phyloP scores from a whole-genome alignment of 2,329 filamentous ascomycete genomes.

The Ophiosphaerella korrae region DNA sequence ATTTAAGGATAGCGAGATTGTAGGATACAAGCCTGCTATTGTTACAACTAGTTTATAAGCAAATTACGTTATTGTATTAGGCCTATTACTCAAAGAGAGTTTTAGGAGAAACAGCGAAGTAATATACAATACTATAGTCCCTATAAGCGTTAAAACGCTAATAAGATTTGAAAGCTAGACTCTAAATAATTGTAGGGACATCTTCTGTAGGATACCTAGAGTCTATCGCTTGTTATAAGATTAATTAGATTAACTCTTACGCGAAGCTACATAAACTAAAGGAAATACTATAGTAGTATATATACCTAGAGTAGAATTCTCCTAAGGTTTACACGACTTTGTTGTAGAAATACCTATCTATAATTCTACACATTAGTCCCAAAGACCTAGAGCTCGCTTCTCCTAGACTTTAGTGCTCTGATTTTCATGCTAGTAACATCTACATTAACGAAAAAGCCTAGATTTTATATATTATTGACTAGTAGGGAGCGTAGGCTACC shows the following conservation, averaged over 20 bases:
- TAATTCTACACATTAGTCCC: constrained; percentile 32
- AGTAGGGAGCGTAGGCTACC: constrained; percentile 30
- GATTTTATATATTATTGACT: constrained; percentile 38
- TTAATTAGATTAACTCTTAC: constrained; percentile 38
- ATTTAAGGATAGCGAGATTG: constrained; percentile 26
- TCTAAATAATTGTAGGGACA: constrained; percentile 22
- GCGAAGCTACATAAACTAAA: constrained; percentile 26
- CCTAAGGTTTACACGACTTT: constrained; percentile 23
- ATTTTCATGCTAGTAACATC: constrained; percentile 38
- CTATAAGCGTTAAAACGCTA: constrained; percentile 18
- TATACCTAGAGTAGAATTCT: constrained; percentile 32
- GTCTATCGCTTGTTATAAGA: constrained; percentile 42
- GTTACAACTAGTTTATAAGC: constrained; percentile 21
- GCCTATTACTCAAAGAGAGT: constrained; percentile 29
- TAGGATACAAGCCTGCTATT: constrained; percentile 39
- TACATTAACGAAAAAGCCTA: constrained; percentile 26
- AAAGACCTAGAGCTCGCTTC: constrained; percentile 27
- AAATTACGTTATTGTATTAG: constrained; percentile 28
- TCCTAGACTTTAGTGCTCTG: constrained; percentile 33
- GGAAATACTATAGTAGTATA: constrained; percentile 41
- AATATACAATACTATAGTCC: constrained; percentile 29
- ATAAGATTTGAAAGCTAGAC: constrained; percentile 2
- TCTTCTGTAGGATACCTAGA: constrained; percentile 28
- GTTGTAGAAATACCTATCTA: constrained; percentile 25
- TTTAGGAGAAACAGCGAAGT: constrained; percentile 29